phyloP scores from a whole-genome alignment of 1,139 yeast species.

The Kurtzmaniella quercitrusa region DNA sequence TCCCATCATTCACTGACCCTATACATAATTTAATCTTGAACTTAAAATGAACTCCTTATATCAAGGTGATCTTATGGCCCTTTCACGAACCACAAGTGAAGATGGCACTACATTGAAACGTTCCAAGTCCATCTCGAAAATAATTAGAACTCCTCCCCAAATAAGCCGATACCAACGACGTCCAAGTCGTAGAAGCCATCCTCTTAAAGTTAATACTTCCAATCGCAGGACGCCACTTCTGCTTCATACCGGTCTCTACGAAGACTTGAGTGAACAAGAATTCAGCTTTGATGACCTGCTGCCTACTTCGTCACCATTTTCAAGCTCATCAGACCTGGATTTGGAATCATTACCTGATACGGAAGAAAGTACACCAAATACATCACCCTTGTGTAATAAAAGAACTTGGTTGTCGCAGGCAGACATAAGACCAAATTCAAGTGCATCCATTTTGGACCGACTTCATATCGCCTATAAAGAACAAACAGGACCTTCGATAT shows the following conservation, averaged over 20 bases:
- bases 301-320: slow-evolving; percentile 2
- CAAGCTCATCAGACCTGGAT: slow-evolving; percentile 20
- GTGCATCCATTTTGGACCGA: background rate
- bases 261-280: slow-evolving; percentile 7
- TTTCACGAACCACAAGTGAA: background rate
- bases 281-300: slow-evolving; percentile 4
- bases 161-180: slow-evolving; percentile 6
- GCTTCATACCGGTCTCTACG: background rate
- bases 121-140: background rate
- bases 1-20: background rate
- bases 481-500: slow-evolving; percentile 40
- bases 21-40: no score
- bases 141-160: slow-evolving; percentile 1
- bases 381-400: slow-evolving; percentile 15
- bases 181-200: slow-evolving; percentile 1
- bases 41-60: background rate
- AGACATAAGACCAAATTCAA: background rate
- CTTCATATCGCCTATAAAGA: background rate
- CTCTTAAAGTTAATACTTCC: background rate
- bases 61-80: background rate
- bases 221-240: background rate
- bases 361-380: slow-evolving; percentile 29
- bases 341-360: slow-evolving; percentile 38
- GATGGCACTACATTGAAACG: slow-evolving; percentile 1
- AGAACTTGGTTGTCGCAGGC: background rate